Conservation (phyloP, 2,329 filamentous ascomycete species). For the Cryphonectria carpinicola region DNA sequence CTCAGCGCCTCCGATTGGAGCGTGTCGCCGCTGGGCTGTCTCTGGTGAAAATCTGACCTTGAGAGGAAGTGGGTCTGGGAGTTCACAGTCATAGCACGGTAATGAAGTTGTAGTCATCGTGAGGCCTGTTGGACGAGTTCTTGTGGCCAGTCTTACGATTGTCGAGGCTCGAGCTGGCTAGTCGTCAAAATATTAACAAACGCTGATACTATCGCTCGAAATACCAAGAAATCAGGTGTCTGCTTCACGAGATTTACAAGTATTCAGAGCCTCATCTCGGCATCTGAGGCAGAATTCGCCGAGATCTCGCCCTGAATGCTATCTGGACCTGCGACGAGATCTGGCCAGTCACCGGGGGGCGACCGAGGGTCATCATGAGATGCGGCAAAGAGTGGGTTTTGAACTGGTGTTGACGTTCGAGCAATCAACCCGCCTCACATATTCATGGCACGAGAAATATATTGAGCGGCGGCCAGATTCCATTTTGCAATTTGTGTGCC, state of each 20-base stretch:
- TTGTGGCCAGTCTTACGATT: neutral
- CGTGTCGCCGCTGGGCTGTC: neutral
- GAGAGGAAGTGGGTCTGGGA: neutral
- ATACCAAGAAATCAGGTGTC: neutral
- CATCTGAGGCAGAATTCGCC: neutral
- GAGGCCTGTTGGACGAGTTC: neutral
- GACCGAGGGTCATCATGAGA: conserved; percentile 4
- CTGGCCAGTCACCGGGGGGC: conserved; percentile 6
- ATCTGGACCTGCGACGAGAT: neutral
- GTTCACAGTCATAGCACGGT: neutral
- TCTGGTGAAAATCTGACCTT: neutral
- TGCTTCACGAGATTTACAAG: neutral
- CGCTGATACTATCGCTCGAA: conserved; percentile 8
- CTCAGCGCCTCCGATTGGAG: neutral
- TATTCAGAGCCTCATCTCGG: neutral
- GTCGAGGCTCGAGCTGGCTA: neutral
- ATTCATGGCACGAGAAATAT: neutral
- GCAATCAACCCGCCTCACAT: neutral
- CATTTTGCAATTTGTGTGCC: neutral
- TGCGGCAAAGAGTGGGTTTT: conserved; percentile 5
- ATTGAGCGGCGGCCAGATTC: neutral
- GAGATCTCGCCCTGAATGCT: neutral
- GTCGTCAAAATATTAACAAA: neutral
- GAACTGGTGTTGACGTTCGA: neutral
- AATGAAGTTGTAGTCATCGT: neutral